These are phyloP conservation scores for sunflower (Helianthus annuus) DNA, from an alignment of 129 eudicot species.

Conservation along the genomic window DNA sequence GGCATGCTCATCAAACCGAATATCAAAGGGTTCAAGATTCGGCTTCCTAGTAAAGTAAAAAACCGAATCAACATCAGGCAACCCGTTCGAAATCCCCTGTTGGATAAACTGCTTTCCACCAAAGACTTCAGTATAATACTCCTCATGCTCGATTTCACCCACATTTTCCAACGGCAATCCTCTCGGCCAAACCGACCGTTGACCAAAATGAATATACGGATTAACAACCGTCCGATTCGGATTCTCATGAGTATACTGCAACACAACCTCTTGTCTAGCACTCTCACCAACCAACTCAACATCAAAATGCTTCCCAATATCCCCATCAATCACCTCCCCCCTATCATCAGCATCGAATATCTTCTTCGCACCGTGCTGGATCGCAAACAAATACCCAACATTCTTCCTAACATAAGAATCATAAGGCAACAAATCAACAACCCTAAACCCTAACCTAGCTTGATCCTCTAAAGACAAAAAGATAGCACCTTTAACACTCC, in stretches of 20 bases:
- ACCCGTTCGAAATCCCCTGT: constrained; percentile 13
- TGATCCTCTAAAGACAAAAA: constrained; percentile 5
- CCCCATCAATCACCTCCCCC: constrained; percentile 83
- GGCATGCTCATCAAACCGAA: constrained; percentile 12
- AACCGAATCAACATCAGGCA: constrained; percentile 15
- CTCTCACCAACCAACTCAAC: constrained; percentile 84
- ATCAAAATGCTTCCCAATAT: constrained; percentile 94
- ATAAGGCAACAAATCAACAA: constrained; percentile 14
- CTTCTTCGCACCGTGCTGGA: constrained; percentile 9
- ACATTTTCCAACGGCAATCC: constrained; percentile 14
- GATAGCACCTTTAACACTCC: constrained; percentile 8
- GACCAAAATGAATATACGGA: constrained; percentile 39
- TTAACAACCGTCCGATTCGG: constrained; percentile 83
- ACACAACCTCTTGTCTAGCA: constrained; percentile 87
- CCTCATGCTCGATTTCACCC: constrained; percentile 17
- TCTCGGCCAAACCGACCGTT: constrained; percentile 15
- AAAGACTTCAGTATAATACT: constrained; percentile 12
- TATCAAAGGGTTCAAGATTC: constrained; percentile 8
- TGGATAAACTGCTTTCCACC: constrained; percentile 19
- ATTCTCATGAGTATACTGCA: constrained; percentile 87
- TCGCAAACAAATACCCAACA: constrained; percentile 17
- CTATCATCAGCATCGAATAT: constrained; percentile 87
- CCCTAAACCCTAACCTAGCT: constrained; percentile 6
- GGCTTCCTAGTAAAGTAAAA: constrained; percentile 19
- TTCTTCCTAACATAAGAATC: constrained; percentile 17